These are phyloP conservation scores for Ajuga chamaepitys DNA, from an alignment of 257 asterid genomes.

Conservation along the genomic window DNA sequence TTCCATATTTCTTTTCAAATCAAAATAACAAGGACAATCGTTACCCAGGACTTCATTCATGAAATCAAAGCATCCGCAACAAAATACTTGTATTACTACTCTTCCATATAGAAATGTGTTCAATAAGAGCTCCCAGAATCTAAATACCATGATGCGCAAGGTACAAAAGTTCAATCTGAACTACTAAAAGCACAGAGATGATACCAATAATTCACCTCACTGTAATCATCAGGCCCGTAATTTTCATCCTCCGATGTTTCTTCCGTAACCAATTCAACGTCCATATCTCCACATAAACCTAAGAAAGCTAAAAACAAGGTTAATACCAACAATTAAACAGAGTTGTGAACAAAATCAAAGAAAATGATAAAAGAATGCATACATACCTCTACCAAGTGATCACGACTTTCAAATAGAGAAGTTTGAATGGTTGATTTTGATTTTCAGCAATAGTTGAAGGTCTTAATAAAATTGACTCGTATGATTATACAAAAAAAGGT, in stretches of 20 bases:
- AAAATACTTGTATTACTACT: background rate
- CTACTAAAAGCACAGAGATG: background rate
- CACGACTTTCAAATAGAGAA: background rate
- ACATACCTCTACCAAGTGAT: slow-evolving; percentile 2
- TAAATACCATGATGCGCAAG: background rate
- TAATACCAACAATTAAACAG: background rate
- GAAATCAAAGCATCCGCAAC: slow-evolving; percentile 7
- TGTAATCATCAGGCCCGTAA: slow-evolving; percentile 43
- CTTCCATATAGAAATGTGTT: slow-evolving; percentile 2
- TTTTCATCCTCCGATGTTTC: slow-evolving; percentile 56
- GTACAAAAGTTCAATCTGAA: background rate
- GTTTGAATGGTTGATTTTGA: slow-evolving; percentile 6
- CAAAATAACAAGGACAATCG: slow-evolving; percentile 9
- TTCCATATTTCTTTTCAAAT: slow-evolving; percentile 7
- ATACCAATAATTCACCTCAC: slow-evolving; percentile 37
- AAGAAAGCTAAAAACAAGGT: slow-evolving; percentile 7
- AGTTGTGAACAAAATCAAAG: background rate
- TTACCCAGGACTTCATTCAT: background rate
- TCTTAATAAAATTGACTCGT: slow-evolving; percentile 13
- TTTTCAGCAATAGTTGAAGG: slow-evolving; percentile 17
- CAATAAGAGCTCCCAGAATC: background rate
- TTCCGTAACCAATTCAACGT: slow-evolving; percentile 60
- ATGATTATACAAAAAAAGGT: background rate
- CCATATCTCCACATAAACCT: slow-evolving; percentile 57
- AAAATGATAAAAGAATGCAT: background rate